Evolutionary conservation across 2,329 filamentous ascomycete species (phyloP).

Genomic region (Lecanosticta acicola): DNA sequence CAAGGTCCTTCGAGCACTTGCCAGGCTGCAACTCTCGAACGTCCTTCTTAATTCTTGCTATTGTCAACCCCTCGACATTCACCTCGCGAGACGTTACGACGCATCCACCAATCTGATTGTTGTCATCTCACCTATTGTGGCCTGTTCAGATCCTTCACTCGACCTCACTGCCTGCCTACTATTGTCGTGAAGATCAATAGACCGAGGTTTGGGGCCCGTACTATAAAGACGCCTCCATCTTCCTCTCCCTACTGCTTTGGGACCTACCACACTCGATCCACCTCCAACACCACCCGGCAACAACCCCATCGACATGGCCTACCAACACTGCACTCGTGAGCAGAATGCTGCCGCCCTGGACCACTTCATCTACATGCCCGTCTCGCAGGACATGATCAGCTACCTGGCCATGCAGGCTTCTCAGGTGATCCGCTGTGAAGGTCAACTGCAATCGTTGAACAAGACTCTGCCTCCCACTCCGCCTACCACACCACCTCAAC

Average conservation of each 20-base stretch:
- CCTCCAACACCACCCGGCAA: slow-evolving; percentile 13
- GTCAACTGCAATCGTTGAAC: slow-evolving; percentile 33
- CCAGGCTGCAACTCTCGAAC: slow-evolving; percentile 30
- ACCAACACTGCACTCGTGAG: slow-evolving; percentile 37
- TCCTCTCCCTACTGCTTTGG: slow-evolving; percentile 10
- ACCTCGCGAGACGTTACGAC: slow-evolving; percentile 9
- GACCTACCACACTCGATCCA: slow-evolving; percentile 10
- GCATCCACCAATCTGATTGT: slow-evolving; percentile 1
- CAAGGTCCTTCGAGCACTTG: slow-evolving; percentile 23
- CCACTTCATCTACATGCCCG: slow-evolving; percentile 72
- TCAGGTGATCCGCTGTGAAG: slow-evolving; percentile 75
- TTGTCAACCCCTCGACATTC: slow-evolving; percentile 18
- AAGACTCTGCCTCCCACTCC: slow-evolving; percentile 54
- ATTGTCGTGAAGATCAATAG: slow-evolving; percentile 29
- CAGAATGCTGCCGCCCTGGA: slow-evolving; percentile 70
- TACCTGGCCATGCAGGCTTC: slow-evolving; percentile 69
- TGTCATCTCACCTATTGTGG: slow-evolving; percentile 21
- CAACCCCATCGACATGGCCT: slow-evolving; percentile 37
- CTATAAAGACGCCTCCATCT: slow-evolving; percentile 7
- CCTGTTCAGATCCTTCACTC: slow-evolving; percentile 12
- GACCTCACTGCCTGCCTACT: slow-evolving; percentile 9
- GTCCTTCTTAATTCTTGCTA: slow-evolving; percentile 25
- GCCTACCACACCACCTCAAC: slow-evolving; percentile 53
- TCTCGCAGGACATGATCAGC: slow-evolving; percentile 68
- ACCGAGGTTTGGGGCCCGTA: slow-evolving; percentile 14